Base-by-base conservation (phyloP, 108 stramenopile species). In the Fistulifera solaris region DNA sequence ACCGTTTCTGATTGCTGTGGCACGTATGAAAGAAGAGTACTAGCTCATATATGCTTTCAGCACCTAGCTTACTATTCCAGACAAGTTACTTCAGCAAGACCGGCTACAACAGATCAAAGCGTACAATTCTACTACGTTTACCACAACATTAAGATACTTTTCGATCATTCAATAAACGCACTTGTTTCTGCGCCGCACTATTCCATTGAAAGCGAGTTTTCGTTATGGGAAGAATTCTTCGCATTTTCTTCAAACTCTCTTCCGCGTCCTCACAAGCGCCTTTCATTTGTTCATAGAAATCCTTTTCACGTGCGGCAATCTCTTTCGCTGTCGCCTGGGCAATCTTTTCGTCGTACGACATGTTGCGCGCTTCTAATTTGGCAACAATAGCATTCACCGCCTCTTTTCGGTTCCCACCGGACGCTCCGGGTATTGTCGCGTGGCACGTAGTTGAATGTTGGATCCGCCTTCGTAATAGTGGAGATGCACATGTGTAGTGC, bases 191-290 rank as follows among this genome's bases (percentile, higher is more conserved):
- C 3, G 44, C 21, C 4, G 44, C 44, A 45, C 19, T 6, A 21
- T 45, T 21, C 44, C 44, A 45, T 11, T 45, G 16, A 21, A 45
- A 45, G 19, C 21, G 16, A 5, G 44, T 45, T 11, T 45, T 45
- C 11, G 44, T 45, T 5, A 45, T 45, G 44, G 44, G 44, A 17
- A 45, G 21, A 45, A 45, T 45, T 45, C 44, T 4, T 3, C 44
- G 44, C 16, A 45, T 45, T 19, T 21, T 17, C 40, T 45, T 45
- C 11, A 45, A 21, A 17, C 19, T 19, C 7, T 11, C 11, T 8
- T 45, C 44, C 4, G 21, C 44, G 16, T 45, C 21, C 19, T 45
- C 44, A 4, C 16, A 45, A 6, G 21, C 21, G 7, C 44, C 19
- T 14, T 45, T 17, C 44, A 45, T 19, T 17, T 45, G 19, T 6